A percentile compares a stretch with the other conserved stretches of the same genome.
Evolutionary conservation across 495 filamentous ascomycete species (phyloP).

Genomic region (Xylaria venustula): DNA sequence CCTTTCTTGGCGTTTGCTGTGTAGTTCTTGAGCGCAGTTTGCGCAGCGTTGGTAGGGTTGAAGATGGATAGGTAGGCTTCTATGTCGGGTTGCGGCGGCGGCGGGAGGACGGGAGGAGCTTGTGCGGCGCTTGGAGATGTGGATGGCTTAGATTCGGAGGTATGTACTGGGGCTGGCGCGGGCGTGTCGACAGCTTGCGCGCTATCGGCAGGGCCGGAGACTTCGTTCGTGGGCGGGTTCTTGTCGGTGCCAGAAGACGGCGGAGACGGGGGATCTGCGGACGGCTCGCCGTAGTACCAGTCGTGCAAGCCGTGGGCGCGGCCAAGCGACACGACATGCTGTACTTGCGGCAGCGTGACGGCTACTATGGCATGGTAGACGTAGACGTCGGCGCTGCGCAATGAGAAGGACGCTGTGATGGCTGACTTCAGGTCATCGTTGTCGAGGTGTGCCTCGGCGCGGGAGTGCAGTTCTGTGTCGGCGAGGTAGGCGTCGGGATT

Average conservation of each 20-base stretch:
- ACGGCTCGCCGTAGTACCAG: slow-evolving; percentile 45
- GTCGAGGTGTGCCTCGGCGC: slow-evolving; percentile 29
- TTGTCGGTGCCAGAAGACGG: too few relatives aligned
- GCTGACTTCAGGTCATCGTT: slow-evolving; percentile 48
- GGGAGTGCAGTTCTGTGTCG: slow-evolving; percentile 20
- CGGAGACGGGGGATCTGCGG: too few relatives aligned
- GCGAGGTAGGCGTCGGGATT: slow-evolving; percentile 23
- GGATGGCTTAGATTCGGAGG: too few relatives aligned
- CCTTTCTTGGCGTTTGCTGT: slow-evolving; percentile 56
- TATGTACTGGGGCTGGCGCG: too few relatives aligned
- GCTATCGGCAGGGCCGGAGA: too few relatives aligned
- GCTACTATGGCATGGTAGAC: slow-evolving; percentile 57
- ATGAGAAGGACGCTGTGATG: slow-evolving; percentile 51
- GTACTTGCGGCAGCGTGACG: slow-evolving; percentile 51
- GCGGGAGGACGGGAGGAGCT: slow-evolving; percentile 30
- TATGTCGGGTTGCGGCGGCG: slow-evolving; percentile 50
- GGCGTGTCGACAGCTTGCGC: too few relatives aligned
- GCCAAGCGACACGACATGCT: slow-evolving; percentile 47
- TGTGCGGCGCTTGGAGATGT: not conserved
- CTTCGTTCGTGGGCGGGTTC: too few relatives aligned
- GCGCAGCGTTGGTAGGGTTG: slow-evolving; percentile 43
- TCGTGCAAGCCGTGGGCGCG: slow-evolving; percentile 38
- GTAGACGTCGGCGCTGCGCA: slow-evolving; percentile 50
- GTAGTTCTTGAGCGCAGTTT: slow-evolving; percentile 53
- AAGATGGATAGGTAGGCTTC: slow-evolving; percentile 60